Base-by-base conservation (phyloP, 2,329 filamentous ascomycete species). In the Cercospora brassicicola region DNA sequence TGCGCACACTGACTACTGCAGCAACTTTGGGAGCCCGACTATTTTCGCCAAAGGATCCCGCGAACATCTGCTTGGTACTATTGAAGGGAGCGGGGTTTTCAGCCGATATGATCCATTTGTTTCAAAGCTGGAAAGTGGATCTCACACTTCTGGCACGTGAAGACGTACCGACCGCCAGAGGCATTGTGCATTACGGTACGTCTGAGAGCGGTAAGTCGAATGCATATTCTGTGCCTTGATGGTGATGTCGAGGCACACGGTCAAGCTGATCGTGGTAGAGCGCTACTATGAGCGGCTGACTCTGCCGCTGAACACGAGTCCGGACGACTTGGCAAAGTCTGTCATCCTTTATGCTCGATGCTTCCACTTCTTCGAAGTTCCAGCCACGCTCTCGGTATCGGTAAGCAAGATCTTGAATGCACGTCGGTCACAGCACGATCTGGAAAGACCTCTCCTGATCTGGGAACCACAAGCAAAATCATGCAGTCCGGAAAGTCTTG, bases 391-490 rank as follows among this genome's bases (percentile, higher is more conserved):
- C 10, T 28, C 48, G 10, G 36, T 53, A 28, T 71, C 73, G 36
- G 60, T 64, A 30, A 31, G 65, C 23, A 42, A 26, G 15, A 62
- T 71, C 3, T 18, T 61, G 10, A 26, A 57, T 15, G 23, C 70
- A 31, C 64, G 68, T 18, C 48, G 11, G 39, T 30, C 53, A 6
- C 28, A 6, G 13, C 23, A 4, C 8, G 28, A 15, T 5, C 11
- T 23, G 6, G 39, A 65, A 4, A 61, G 57, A 5, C 73, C 73
- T 1, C 45, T 75, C 20, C 48, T 73, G 2, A 68, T 76, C 23
- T 76, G 75, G 75, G 75, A 76, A 51, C 75, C 75, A 6, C 73
- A 75, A 31, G 68, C 74, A 10, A 75, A 75, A 59, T 71, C 70
- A 1, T 76, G 74, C 65, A 72, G 57, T 6, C 67, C 71, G 7